Base-by-base conservation (phyloP, 345 rosid genomes). In the Gossypium stocksii region DNA sequence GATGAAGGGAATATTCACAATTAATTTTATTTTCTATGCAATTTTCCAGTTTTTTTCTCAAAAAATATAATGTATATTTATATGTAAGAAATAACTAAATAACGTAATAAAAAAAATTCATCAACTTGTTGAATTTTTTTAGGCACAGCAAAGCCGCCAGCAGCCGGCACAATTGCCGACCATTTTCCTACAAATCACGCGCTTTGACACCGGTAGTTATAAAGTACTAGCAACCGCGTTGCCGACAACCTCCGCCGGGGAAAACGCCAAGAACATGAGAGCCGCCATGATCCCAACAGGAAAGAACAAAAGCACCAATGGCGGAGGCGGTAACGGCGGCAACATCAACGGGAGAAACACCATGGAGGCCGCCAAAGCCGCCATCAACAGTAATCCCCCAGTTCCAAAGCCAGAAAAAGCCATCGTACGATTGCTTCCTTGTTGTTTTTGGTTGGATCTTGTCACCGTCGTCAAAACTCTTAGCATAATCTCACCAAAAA, bases 301-400 rank as follows among this genome's bases (percentile, higher is more conserved):
- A 27, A 89, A 89, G 72, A 88, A 78, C 38, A 89, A 80, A 23
- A 89, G 84, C 72, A 85, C 25, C 73, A 84, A 20, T 3, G 91
- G 91, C 7, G 90, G 94, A 4, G 94, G 94, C 58, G 94, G 94
- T 38, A 89, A 70, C 15, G 94, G 91, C 44, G 94, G 94, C 69
- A 89, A 64, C 51, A 88, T n/a, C 80, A 89, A 78, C 7, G 94
- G 91, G 77, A 86, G 71, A 64, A 86, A 76, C 85, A 75, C 79
- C 89, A 89, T 80, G 8, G 87, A 85, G 17, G 75, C 83, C 27
- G 90, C 79, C 13, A 88, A 65, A 54, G 44, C 78, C 62, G 65
- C 76, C 82, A 89, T 53, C 20, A 88, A 12, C 52, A 81, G 34
- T 27, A 82, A 74, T 62, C 83, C 82, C 27, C 75, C 80, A 12